phyloP scores from a whole-genome alignment of 768 basidiomycete species.

The Calocera cornea region DNA sequence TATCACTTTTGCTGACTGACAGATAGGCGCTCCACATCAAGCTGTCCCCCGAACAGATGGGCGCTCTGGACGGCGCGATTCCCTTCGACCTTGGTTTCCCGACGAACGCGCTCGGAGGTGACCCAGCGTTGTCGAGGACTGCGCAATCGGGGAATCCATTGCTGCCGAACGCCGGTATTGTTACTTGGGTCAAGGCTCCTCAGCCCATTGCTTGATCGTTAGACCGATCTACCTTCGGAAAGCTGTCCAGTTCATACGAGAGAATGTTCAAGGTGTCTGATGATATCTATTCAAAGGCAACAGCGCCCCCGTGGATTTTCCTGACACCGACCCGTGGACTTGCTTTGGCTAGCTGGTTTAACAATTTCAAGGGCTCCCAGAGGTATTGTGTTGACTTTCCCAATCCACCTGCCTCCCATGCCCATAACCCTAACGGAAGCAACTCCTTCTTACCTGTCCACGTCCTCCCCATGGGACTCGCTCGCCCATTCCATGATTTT shows the following conservation, averaged over 20 bases:
- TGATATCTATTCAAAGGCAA: no score
- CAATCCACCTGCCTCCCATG: background rate
- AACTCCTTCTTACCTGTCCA: background rate
- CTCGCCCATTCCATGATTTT: no score
- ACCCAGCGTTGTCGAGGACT: background rate
- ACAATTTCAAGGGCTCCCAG: no score
- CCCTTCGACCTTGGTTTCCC: slow-evolving; percentile 40
- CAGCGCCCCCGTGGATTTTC: no score
- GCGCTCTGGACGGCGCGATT: slow-evolving; percentile 30
- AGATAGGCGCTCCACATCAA: slow-evolving; percentile 34
- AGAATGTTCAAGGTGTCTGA: no score
- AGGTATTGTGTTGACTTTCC: background rate
- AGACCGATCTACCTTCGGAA: background rate
- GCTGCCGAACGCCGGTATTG: background rate
- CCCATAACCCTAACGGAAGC: background rate
- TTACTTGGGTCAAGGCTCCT: background rate
- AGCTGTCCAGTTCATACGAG: no score
- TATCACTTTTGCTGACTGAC: background rate
- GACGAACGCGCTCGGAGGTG: slow-evolving; percentile 12
- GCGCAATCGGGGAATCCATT: background rate
- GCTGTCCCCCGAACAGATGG: slow-evolving; percentile 34
- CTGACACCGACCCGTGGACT: no score
- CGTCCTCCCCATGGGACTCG: no score
- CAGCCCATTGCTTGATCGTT: background rate
- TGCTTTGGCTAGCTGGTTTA: no score